Evolutionary conservation across 352 stramenopile species (phyloP).

Genomic region (Blastocystis sp.): DNA sequence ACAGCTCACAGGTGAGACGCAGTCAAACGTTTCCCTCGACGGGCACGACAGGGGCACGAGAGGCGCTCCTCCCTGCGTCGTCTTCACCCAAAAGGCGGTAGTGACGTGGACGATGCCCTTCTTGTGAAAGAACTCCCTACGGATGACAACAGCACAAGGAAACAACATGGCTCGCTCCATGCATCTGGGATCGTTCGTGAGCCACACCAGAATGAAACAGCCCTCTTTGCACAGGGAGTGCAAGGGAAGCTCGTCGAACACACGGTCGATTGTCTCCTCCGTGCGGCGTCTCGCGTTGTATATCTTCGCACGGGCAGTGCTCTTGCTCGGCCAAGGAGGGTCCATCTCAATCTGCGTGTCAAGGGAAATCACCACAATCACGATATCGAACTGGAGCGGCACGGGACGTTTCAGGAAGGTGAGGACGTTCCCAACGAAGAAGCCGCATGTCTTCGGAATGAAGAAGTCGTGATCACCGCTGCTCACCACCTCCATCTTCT

Average conservation of each 20-base stretch:
- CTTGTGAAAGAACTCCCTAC: constrained; percentile 31
- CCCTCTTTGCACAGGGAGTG: constrained; percentile 39
- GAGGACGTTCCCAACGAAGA: constrained; percentile 44
- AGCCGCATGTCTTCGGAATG: not conserved
- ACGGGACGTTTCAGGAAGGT: constrained; percentile 26
- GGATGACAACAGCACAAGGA: not conserved
- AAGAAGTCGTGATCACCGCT: not conserved
- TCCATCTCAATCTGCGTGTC: constrained; percentile 52
- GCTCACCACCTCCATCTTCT: constrained; percentile 2
- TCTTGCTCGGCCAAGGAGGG: constrained; percentile 60
- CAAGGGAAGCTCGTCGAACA: constrained; percentile 4
- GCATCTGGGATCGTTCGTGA: constrained; percentile 55
- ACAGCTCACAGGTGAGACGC: not conserved
- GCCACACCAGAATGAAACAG: constrained; percentile 61
- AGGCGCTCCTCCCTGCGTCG: not conserved
- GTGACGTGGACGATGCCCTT: constrained; percentile 38
- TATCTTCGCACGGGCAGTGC: constrained; percentile 15
- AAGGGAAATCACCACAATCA: not conserved
- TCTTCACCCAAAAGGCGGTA: constrained; percentile 66
- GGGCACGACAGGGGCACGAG: constrained; percentile 60
- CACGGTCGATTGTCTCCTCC: not conserved
- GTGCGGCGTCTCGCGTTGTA: not conserved
- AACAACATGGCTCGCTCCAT: constrained; percentile 22
- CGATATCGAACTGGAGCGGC: constrained; percentile 15
- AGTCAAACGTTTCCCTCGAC: constrained; percentile 35